Conservation (phyloP, 805 yeast species). For the Kodamaea nitidulidarum region DNA sequence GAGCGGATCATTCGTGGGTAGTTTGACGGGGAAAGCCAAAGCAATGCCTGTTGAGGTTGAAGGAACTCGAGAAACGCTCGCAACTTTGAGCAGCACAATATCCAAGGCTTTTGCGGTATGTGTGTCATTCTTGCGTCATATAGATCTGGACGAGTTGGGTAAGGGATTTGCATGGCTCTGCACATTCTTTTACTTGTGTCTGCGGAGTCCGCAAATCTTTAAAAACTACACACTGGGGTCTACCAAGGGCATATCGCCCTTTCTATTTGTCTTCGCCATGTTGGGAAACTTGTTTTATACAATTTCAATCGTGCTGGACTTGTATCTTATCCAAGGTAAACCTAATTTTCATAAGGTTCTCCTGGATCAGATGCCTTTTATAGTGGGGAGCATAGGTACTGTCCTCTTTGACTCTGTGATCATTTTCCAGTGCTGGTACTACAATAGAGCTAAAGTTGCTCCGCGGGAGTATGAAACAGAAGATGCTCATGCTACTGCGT, state of each 20-base stretch:
- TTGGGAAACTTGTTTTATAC: conserved; percentile 34
- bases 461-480: not conserved
- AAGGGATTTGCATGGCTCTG: conserved; percentile 32
- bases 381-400: conserved; percentile 61
- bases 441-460: conserved; percentile 3
- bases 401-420: conserved; percentile 27
- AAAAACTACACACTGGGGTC: conserved; percentile 27
- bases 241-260: conserved; percentile 34
- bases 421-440: conserved; percentile 31
- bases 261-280: conserved; percentile 33
- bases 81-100: not conserved
- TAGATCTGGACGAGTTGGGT: conserved; percentile 18
- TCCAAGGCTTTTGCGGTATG: not conserved
- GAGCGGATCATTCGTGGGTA: conserved; percentile 12
- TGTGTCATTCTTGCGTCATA: not conserved
- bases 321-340: conserved; percentile 18
- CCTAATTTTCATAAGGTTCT: conserved; percentile 11
- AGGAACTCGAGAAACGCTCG: not conserved
- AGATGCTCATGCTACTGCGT: too few relatives aligned
- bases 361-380: conserved; percentile 69
- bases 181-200: conserved; percentile 27
- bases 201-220: conserved; percentile 35
- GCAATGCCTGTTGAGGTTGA: not conserved
- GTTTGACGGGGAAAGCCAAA: conserved; percentile 10
- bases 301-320: conserved; percentile 28